Percentiles rank a stretch among this genome's conserved stretches.
These are phyloP conservation scores for Athelia psychrophila DNA, from an alignment of 1,284 basidiomycete species.

Conservation along the genomic window DNA sequence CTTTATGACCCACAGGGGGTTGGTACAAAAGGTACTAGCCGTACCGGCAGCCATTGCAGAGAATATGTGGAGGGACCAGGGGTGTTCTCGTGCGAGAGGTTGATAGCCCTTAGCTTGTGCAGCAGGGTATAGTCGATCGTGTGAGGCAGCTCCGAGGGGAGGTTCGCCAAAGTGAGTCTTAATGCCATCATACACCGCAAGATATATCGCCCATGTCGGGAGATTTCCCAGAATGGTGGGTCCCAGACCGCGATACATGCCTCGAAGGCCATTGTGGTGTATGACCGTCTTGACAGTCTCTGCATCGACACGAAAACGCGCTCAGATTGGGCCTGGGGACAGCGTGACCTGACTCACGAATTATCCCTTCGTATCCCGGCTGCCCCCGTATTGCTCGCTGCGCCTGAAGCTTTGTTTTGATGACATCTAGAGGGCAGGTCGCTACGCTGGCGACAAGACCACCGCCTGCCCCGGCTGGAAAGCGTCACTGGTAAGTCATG, in stretches of 20 bases:
- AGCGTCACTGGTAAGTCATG: neutral
- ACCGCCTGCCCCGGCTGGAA: slow-evolving; percentile 77
- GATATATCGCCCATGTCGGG: slow-evolving; percentile 98
- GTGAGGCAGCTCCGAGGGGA: slow-evolving; percentile 40
- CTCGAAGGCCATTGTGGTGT: slow-evolving; percentile 74
- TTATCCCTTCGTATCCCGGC: slow-evolving; percentile 72
- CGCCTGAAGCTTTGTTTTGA: slow-evolving; percentile 97
- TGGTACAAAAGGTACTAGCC: slow-evolving; percentile 86
- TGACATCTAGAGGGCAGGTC: slow-evolving; percentile 95
- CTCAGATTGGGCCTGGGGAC: slow-evolving; percentile 13
- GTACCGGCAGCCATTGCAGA: slow-evolving; percentile 94
- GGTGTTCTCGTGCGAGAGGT: slow-evolving; percentile 70
- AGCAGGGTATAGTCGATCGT: slow-evolving; percentile 67
- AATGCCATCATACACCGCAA: slow-evolving; percentile 94
- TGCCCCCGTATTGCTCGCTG: slow-evolving; percentile 69
- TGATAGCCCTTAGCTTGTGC: slow-evolving; percentile 81
- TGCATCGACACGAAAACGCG: slow-evolving; percentile 26
- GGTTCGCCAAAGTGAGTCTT: slow-evolving; percentile 77
- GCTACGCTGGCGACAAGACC: slow-evolving; percentile 92
- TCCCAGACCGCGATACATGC: slow-evolving; percentile 90
- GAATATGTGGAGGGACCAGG: slow-evolving; percentile 82
- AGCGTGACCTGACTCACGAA: slow-evolving; percentile 47
- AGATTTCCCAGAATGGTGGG: slow-evolving; percentile 95
- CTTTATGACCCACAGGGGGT: slow-evolving; percentile 96
- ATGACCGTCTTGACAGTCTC: slow-evolving; percentile 74